A percentile compares a stretch with the other conserved stretches of the same genome.
These are phyloP conservation scores for Cercospora sojina DNA, from an alignment of 2,329 filamentous ascomycete genomes.

Conservation along the genomic window DNA sequence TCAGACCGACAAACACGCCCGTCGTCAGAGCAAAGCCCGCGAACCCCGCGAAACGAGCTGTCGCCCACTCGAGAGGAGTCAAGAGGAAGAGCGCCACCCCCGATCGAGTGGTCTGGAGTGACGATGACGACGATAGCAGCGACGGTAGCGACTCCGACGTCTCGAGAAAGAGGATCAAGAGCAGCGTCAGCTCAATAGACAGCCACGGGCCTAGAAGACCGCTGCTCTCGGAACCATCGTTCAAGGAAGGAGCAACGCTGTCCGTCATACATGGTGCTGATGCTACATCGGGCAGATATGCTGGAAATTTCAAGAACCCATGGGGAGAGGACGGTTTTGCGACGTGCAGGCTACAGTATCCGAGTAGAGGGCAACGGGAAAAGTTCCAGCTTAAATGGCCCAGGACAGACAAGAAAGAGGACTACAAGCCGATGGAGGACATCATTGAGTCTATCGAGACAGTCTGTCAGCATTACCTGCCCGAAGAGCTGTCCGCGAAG, in stretches of 20 bases:
- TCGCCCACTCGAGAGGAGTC: constrained; percentile 30
- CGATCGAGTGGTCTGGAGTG: constrained; percentile 36
- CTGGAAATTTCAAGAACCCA: constrained; percentile 50
- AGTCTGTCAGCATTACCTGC: constrained; percentile 73
- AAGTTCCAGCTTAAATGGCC: constrained; percentile 74
- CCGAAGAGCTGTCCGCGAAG: constrained; percentile 62
- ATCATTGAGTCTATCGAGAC: constrained; percentile 59
- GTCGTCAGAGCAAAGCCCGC: constrained; percentile 17
- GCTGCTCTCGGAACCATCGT: constrained; percentile 27
- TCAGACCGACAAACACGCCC: constrained; percentile 28
- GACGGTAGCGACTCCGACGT: constrained; percentile 38
- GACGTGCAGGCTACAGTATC: constrained; percentile 71
- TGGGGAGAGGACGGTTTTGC: constrained; percentile 45
- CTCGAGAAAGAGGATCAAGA: constrained; percentile 40
- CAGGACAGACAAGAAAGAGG: constrained; percentile 57
- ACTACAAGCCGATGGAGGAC: constrained; percentile 62
- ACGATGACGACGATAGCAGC: constrained; percentile 36
- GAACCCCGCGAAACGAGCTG: constrained; percentile 25
- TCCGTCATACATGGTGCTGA: constrained; percentile 44
- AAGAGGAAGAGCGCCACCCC: constrained; percentile 41
- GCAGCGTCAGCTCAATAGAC: constrained; percentile 38
- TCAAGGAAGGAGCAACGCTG: constrained; percentile 30
- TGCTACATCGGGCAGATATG: constrained; percentile 42
- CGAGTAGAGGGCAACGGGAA: constrained; percentile 55
- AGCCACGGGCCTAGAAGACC: constrained; percentile 28